phyloP scores from a whole-genome alignment of 2,329 filamentous ascomycete genomes.

The Lachnellula subtilissima region DNA sequence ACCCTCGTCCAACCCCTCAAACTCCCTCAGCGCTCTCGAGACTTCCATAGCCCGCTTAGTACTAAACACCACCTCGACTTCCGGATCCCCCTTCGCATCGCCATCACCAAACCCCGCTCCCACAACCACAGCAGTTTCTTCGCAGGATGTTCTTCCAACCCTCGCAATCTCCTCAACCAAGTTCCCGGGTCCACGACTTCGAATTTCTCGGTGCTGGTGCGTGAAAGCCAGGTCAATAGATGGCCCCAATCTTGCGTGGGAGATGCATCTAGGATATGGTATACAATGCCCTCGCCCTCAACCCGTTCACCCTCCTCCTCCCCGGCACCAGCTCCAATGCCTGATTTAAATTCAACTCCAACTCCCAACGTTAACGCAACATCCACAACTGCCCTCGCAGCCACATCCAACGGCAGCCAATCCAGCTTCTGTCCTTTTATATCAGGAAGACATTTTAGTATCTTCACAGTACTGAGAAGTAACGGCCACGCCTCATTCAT shows the following conservation, averaged over 20 bases:
- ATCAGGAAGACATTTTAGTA: conserved; percentile 37
- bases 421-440: conserved; percentile 34
- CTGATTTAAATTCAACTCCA: too few relatives aligned
- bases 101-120: conserved; percentile 38
- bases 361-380: conserved; percentile 20
- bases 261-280: conserved; percentile 45
- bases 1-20: conserved; percentile 39
- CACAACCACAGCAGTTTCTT: conserved; percentile 44
- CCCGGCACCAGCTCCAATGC: too few relatives aligned
- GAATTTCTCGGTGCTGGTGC: conserved; percentile 24
- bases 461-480: conserved; percentile 39
- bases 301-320: background rate
- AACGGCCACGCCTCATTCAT: conserved; percentile 44
- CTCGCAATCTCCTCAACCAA: conserved; percentile 33
- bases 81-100: too few relatives aligned
- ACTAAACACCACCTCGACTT: conserved; percentile 4
- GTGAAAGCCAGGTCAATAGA: conserved; percentile 41
- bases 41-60: conserved; percentile 30
- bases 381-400: conserved; percentile 39
- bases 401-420: conserved; percentile 45
- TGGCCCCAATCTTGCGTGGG: conserved; percentile 39
- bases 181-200: conserved; percentile 39
- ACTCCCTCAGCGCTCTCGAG: conserved; percentile 33
- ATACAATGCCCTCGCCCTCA: conserved; percentile 30
- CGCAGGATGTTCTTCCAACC: conserved; percentile 35